Conservation (phyloP, 176 grass and related monocot genomes). For the Pharus latifolius region DNA sequence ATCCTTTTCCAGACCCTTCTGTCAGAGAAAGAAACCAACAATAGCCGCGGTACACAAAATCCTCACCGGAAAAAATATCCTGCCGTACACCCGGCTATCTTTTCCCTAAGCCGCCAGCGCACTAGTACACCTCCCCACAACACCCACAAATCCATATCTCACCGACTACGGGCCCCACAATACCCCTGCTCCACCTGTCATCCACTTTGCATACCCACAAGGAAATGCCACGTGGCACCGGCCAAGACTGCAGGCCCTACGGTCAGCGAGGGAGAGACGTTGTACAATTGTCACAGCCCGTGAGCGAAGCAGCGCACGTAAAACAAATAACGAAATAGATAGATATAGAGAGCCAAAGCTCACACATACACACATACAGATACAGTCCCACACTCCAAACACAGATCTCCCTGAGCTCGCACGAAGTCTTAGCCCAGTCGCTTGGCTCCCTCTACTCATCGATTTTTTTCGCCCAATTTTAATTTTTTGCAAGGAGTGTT, state of each 20-base stretch:
- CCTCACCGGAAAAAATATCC: slow-evolving; percentile 15
- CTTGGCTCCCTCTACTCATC: background rate
- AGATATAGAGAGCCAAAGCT: background rate
- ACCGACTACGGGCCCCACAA: background rate
- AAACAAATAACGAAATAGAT: background rate
- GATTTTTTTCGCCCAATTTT: no score
- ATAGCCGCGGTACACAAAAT: slow-evolving; percentile 9
- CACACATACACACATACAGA: background rate
- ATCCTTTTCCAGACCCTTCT: rapidly evolving
- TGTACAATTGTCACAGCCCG: background rate
- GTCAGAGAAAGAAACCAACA: background rate
- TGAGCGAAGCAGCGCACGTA: slow-evolving; percentile 13
- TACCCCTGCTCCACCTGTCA: rapidly evolving
- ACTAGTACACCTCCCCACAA: background rate
- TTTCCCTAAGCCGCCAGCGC: slow-evolving; percentile 17
- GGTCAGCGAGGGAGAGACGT: background rate
- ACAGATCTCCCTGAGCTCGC: background rate
- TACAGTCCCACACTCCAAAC: background rate
- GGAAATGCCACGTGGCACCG: background rate
- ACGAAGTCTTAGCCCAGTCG: no score
- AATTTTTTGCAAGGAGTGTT: no score
- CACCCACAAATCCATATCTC: background rate
- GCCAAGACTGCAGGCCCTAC: rapidly evolving
- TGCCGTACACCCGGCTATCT: background rate
- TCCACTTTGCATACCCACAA: no score